phyloP scores from a whole-genome alignment of 1,139 yeast genomes.

The Komagataea norvegica region DNA sequence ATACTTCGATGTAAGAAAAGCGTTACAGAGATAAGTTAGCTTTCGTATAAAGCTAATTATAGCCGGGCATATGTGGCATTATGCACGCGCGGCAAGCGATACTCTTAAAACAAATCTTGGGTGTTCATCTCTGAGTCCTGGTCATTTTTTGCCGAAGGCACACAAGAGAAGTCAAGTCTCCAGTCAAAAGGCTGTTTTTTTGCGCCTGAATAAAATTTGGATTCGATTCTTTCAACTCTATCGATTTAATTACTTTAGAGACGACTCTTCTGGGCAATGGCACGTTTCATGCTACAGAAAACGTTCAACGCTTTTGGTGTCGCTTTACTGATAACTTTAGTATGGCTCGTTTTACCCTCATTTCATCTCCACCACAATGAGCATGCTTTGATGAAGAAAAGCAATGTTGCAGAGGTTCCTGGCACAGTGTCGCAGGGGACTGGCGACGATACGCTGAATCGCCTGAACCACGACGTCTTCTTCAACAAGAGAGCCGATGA shows the following conservation, averaged over 20 bases:
- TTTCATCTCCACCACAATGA: neutral
- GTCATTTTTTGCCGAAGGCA: too few species aligned
- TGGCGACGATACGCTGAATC: neutral
- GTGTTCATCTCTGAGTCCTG: too few species aligned
- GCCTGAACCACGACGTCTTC: neutral
- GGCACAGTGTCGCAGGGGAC: neutral
- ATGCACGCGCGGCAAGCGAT: too few species aligned
- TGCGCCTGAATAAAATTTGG: neutral
- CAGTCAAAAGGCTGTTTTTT: too few species aligned
- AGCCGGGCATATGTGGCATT: too few species aligned
- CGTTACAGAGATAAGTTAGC: too few species aligned
- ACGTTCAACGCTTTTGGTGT: too few species aligned
- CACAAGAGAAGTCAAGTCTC: too few species aligned
- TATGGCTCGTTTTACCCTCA: neutral
- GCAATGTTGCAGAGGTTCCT: neutral
- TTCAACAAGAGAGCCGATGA: constrained; percentile 10
- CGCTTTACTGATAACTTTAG: neutral
- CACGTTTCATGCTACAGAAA: too few species aligned
- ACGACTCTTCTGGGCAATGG: neutral
- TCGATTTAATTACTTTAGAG: neutral
- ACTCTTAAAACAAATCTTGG: too few species aligned
- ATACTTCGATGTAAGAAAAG: too few species aligned
- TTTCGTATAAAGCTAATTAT: too few species aligned
- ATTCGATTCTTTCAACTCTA: neutral
- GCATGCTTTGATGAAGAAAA: neutral